Percentiles rank a stretch among this genome's conserved stretches.
These are phyloP conservation scores for Phytophthora palmivora DNA, from an alignment of 352 stramenopile genomes.

Conservation along the genomic window DNA sequence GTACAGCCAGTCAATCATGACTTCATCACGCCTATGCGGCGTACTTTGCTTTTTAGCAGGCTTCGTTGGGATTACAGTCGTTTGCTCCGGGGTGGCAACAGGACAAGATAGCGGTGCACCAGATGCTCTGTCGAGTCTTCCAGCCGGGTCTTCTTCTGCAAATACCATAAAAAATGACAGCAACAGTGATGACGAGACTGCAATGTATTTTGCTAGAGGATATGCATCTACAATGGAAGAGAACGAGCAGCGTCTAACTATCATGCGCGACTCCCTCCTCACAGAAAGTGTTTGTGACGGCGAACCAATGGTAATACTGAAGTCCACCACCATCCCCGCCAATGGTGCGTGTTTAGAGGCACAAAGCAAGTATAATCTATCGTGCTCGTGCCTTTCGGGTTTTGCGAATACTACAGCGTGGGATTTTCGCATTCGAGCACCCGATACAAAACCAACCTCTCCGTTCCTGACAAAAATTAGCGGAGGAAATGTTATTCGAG, in stretches of 20 bases:
- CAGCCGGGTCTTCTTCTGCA: background rate
- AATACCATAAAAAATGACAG: conserved; percentile 1
- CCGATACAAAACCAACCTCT: conserved; percentile 11
- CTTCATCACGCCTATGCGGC: conserved; percentile 28
- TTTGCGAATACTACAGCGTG: conserved; percentile 41
- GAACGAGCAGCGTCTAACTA: conserved; percentile 38
- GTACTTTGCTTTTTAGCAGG: conserved; percentile 30
- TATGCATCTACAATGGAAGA: conserved; percentile 40
- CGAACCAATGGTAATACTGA: conserved; percentile 45
- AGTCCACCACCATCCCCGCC: conserved; percentile 28
- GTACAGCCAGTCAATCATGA: conserved; percentile 40
- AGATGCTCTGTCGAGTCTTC: background rate
- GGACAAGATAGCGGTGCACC: conserved; percentile 12
- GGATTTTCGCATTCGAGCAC: conserved; percentile 38
- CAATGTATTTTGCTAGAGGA: conserved; percentile 41
- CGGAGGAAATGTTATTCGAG: conserved; percentile 11
- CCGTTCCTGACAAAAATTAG: conserved; percentile 27
- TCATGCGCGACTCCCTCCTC: conserved; percentile 40
- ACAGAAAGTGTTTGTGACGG: conserved; percentile 47
- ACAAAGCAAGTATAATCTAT: conserved; percentile 49
- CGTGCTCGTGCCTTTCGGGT: conserved; percentile 50
- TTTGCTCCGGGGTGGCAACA: conserved; percentile 1
- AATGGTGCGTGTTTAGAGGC: conserved; percentile 46
- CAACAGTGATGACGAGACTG: conserved; percentile 19
- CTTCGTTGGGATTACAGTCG: conserved; percentile 13